These are phyloP conservation scores for Daldinia vernicosa DNA, from an alignment of 495 filamentous ascomycete genomes.

Conservation along the genomic window DNA sequence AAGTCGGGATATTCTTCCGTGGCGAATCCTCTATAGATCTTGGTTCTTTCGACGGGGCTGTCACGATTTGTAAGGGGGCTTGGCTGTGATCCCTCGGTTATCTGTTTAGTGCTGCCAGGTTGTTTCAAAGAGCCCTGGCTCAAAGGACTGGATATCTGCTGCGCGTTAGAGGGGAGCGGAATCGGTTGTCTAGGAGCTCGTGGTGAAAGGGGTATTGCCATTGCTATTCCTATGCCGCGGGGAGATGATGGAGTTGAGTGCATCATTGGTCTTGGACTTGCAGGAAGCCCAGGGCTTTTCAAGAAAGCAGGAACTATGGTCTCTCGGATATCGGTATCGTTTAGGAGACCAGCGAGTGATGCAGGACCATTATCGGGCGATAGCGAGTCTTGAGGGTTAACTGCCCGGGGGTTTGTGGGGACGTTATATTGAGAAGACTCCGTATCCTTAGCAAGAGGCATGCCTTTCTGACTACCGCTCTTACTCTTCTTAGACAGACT, in stretches of 20 bases:
- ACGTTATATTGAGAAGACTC: conserved; percentile 28
- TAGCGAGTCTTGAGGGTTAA: conserved; percentile 30
- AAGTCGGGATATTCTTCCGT: conserved; percentile 86
- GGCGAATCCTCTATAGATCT: conserved; percentile 69
- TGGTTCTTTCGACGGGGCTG: conserved; percentile 48
- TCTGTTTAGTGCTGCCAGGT: conserved; percentile 50
- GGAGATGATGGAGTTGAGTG: conserved; percentile 76
- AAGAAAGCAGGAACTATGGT: conserved; percentile 61
- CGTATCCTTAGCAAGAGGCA: conserved; percentile 46
- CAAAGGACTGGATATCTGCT: conserved; percentile 63
- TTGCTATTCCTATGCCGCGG: conserved; percentile 58
- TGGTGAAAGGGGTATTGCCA: conserved; percentile 73
- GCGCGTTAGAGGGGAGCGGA: conserved; percentile 69
- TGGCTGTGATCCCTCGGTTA: conserved; percentile 40
- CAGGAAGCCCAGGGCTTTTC: conserved; percentile 86
- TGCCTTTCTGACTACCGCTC: conserved; percentile 60
- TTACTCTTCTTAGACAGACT: conserved; percentile 72
- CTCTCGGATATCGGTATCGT: conserved; percentile 44
- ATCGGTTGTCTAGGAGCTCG: conserved; percentile 73
- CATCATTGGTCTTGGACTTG: conserved; percentile 86
- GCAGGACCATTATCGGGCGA: conserved; percentile 45
- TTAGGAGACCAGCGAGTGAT: conserved; percentile 63
- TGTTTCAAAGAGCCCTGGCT: conserved; percentile 52
- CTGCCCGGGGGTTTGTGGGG: conserved; percentile 48
- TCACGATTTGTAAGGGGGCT: conserved; percentile 46